Evolutionary conservation across 2,329 filamentous ascomycete genomes (phyloP).

Genomic region (Colletotrichum neosansevieriae): DNA sequence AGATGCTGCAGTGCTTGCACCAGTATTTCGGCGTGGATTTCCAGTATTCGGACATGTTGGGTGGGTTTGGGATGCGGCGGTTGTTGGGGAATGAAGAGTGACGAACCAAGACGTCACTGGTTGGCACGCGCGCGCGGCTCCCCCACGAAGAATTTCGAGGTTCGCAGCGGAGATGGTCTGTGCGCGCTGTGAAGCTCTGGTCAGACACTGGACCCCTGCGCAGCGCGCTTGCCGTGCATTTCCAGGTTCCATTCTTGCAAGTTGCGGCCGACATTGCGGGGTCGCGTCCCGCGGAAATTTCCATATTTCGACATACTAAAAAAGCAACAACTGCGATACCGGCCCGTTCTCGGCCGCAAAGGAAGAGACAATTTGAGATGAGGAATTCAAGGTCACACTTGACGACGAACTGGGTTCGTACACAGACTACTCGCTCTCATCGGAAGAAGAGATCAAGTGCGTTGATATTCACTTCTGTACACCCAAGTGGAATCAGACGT

Average conservation of each 20-base stretch:
- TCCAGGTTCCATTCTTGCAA: too few relatives aligned
- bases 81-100: slow-evolving; percentile 3
- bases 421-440: too few relatives aligned
- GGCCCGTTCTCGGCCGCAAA: too few relatives aligned
- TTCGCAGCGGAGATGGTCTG: not conserved
- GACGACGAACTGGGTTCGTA: too few relatives aligned
- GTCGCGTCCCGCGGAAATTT: too few relatives aligned
- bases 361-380: not conserved
- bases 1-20: slow-evolving; percentile 96
- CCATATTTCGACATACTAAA: too few relatives aligned
- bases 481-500: too few relatives aligned
- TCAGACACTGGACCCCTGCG: not conserved
- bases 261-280: too few relatives aligned
- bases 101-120: slow-evolving; percentile 15
- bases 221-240: too few relatives aligned
- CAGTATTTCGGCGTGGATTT: slow-evolving; percentile 97
- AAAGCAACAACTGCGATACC: too few relatives aligned
- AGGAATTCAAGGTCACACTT: not conserved
- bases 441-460: too few relatives aligned
- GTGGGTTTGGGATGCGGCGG: not conserved
- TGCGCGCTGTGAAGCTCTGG: slow-evolving; percentile 2
- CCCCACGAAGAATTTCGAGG: slow-evolving; percentile 21
- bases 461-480: too few relatives aligned
- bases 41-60: slow-evolving; percentile 94
- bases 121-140: not conserved